Evolutionary conservation across 2,329 filamentous ascomycete genomes (phyloP), one percentile per base, ranked within the genome.

Genomic region (Sarocladium oryzae): DNA sequence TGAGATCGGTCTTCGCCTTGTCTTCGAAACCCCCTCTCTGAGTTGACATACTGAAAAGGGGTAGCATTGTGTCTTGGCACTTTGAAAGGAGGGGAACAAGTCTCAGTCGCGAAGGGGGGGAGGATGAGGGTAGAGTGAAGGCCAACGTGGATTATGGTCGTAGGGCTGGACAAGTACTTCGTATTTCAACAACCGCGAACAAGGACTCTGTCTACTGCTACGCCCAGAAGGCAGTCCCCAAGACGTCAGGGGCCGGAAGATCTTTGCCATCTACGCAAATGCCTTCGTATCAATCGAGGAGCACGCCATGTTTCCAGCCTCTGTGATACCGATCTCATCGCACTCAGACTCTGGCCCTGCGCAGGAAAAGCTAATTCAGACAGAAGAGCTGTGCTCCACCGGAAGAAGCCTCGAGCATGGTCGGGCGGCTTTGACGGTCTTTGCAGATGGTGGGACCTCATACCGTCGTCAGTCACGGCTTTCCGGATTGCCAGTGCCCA

Each of bases 251-350:
- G 35, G 51, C 40, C 26, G 40, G 11, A 43, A 23, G 6, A 20
- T 9, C 40, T 4, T 43, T 26, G 5, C 21, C 40, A 26, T n/a
- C 21, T 9, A 20, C 21, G 16, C 40, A 4, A 8, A 10, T 7
- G 21, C 3, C 20, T 43, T n/a, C 40, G 40, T 43, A 28, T 28
- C 9, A 9, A 11, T 13, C 23, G 23, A 4, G 10, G 7, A 26
- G 23, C 23, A 43, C 23, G 23, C 40, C 20, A 43, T 43, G 16
- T 9, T 28, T 7, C 23, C 21, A 7, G 8, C 3, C 23, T 11
- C 23, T 43, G 40, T 43, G 21, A 21, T 23, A 43, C 40, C 40
- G 40, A 43, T 43, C 4, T 11, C 40, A 43, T 43, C 40, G 40
- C 13, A 7, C 13, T 43, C 40, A 13, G 23, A 28, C 40, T 26